Evolutionary conservation across 495 filamentous ascomycete genomes (phyloP), one percentile per base, ranked within the genome.

Genomic region (Aspergillus heteromorphus): DNA sequence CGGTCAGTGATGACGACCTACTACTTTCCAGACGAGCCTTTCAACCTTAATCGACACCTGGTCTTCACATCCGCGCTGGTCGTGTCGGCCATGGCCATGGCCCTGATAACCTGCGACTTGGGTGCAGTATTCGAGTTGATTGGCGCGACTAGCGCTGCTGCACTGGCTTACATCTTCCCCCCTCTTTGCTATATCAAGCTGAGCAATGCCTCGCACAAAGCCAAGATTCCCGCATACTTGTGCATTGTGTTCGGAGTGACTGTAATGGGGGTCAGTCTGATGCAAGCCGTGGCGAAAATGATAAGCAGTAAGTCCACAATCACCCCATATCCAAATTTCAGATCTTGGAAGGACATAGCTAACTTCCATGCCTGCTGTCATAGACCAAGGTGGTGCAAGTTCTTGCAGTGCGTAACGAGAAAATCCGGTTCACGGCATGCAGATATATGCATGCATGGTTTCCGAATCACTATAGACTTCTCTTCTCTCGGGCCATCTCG

Each of bases 1-100:
- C 84, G 93, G 53, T 92, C 96, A 67, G 93, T 97, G 40, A 95
- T 97, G 87, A 81, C 87, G 30, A 92, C 88, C 45, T 98, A 96
- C 73, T 98, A 84, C 72, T 96, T 90, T 70, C 88, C 86, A 0
- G 71, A 80, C 57, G 85, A 91, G 57, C 87, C 87, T 0, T 91
- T 88, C 69, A 87, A 88, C 63, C 82, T 89, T 61, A 85, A 86
- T 54, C 83, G 91, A 47, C 93, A 98, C 64, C 64, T 97, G 47
- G 82, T 93, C 45, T 88, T 97, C 64, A 92, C 83, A 36, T 88
- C 90, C 1, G 71, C 81, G 11, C 74, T 97, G 45, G 91, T 97
- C 16, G 74, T 91, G 17, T 76, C 82, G 23, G 88, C 93, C 49
- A 89, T 93, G 87, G 71, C 67, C 7, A 61, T 97, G 29, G 80